Conservation (phyloP, 176 grass and related monocot genomes). For the Avena eriantha region DNA sequence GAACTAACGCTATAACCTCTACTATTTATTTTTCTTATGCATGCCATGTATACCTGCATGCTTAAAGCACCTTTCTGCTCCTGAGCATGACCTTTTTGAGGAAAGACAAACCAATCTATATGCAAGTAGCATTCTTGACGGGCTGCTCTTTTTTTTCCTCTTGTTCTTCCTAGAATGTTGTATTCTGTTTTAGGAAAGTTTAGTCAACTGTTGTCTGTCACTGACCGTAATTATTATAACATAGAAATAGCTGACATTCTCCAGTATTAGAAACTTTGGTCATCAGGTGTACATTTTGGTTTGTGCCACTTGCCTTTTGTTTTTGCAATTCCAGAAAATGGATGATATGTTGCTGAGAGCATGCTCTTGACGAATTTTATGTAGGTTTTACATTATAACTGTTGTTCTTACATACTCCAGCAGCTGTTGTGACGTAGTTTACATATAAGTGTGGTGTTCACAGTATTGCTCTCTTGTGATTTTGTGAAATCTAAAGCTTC, state of each 20-base stretch:
- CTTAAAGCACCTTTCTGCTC: no score
- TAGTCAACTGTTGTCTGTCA: conserved; percentile 7
- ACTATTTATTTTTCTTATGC: no score
- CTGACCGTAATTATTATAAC: background rate
- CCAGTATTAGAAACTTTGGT: no score
- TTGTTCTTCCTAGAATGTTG: background rate
- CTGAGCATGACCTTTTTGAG: no score
- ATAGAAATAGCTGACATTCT: conserved; percentile 26
- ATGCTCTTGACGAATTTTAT: conserved; percentile 32
- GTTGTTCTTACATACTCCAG: background rate
- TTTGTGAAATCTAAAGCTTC: background rate
- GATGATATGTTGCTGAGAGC: background rate
- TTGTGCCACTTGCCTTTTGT: background rate
- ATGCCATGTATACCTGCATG: no score
- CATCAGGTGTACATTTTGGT: background rate
- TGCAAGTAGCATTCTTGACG: no score
- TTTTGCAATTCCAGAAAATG: conserved; percentile 1
- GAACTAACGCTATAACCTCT: no score
- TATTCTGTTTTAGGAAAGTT: conserved; percentile 26
- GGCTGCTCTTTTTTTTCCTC: background rate
- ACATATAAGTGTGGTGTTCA: background rate
- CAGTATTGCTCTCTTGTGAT: background rate
- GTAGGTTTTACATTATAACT: background rate
- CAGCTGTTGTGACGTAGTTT: conserved; percentile 1
- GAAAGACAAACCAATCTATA: no score